Conservation (phyloP, 1,139 yeast species). For the Kodamaea ohmeri region DNA sequence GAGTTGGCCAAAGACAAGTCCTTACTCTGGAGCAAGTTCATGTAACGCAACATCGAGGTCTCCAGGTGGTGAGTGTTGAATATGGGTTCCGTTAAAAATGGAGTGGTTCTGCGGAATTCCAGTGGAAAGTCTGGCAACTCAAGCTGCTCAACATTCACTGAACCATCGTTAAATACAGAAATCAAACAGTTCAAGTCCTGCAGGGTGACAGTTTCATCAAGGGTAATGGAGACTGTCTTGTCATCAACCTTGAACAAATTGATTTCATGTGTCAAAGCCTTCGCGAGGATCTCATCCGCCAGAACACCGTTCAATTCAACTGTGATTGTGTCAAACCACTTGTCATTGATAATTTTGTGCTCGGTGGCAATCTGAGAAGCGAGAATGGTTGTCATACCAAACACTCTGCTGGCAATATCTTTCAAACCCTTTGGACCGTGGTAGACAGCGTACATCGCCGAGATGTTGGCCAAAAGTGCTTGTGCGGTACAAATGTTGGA, state of each 20-base stretch:
- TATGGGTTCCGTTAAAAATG: conserved; percentile 67
- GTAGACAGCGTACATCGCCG: conserved; percentile 94
- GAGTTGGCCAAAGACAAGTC: conserved; percentile 93
- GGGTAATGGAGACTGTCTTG: conserved; percentile 62
- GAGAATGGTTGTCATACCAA: conserved; percentile 70
- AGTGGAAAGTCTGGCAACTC: conserved; percentile 53
- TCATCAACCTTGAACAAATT: conserved; percentile 73
- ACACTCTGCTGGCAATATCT: conserved; percentile 74
- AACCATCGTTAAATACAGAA: conserved; percentile 50
- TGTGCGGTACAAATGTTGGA: conserved; percentile 98
- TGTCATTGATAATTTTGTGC: conserved; percentile 54
- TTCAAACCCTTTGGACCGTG: conserved; percentile 93
- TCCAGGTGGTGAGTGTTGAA: conserved; percentile 90
- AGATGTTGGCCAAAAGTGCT: conserved; percentile 90
- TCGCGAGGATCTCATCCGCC: conserved; percentile 54
- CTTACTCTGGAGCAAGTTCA: conserved; percentile 79
- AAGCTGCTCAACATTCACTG: conserved; percentile 19
- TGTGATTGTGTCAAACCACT: conserved; percentile 88
- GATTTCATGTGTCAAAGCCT: conserved; percentile 66
- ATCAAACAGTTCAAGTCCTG: conserved; percentile 60
- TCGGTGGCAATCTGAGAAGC: conserved; percentile 53
- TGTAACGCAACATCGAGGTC: conserved; percentile 88
- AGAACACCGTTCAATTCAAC: conserved; percentile 49
- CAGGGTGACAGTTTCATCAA: conserved; percentile 81
- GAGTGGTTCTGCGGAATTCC: conserved; percentile 58